Evolutionary conservation across 2,329 filamentous ascomycete species (phyloP), one percentile per base, ranked within the genome.

Genomic region (Aquanectria penicillioides): DNA sequence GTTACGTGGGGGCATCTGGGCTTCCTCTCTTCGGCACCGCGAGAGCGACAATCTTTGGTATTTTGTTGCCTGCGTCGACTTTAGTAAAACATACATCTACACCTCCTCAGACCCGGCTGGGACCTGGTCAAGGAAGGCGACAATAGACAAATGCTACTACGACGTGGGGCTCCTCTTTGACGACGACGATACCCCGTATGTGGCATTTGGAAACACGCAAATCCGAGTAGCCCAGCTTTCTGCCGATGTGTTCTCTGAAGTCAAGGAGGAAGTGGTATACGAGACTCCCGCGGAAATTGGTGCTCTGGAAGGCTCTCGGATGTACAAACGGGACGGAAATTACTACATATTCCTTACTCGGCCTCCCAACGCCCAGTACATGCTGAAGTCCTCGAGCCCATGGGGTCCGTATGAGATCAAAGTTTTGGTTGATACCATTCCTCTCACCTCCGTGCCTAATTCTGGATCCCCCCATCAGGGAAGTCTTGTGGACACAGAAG

Each of bases 131-230:
- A 72, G 77, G 40, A 61, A 66, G 31, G 73, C 70, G 2, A 75
- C 68, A 8, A 71, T 79, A 13, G 74, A 71, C 0, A 76, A 68
- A 1, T 88, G 84, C 69, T 86, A 84, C 64, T 88, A 88, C 63
- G 85, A 88, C 68, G 79, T 75, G 15, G 84, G 86, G 0, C 69
- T 88, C 0, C 69, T 87, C n/a, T 78, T 88, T 28, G 85, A 87
- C 46, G 82, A 85, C 20, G 79, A 87, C 26, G 85, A 86, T 55
- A 83, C 79, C 1, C 83, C 87, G 77, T 88, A 87, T 48, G 80
- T 88, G 0, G 82, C 78, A 0, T 86, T 85, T 63, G 85, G 83
- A 5, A 74, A 80, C 2, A 78, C n/a, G n/a, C n/a, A n/a, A n/a
- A n/a, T 87, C 48, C 73, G 62, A 8, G 78, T 88, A 2, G 81